Evolutionary conservation across 352 stramenopile genomes (phyloP), one percentile per base, ranked within the genome.

Genomic region (Phytophthora cryptogea): DNA sequence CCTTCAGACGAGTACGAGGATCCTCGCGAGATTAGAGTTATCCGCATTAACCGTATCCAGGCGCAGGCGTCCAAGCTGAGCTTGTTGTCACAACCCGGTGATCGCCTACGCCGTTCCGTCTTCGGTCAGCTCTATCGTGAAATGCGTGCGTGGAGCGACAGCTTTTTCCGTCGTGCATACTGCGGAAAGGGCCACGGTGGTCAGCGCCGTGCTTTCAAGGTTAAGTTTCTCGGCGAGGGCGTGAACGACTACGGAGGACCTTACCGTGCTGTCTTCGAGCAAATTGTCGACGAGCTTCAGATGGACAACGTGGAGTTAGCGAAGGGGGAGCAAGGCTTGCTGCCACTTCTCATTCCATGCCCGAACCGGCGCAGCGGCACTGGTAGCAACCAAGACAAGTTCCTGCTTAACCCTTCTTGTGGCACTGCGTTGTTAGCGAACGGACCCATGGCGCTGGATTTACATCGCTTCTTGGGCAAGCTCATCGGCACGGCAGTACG

Each of bases 1-100:
- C 97, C 97, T 42, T 96, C 97, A 37, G 98, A 99, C 63, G 97
- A 99, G 63, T 99, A 99, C 70, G 97, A 99, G 72, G 83, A 98
- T 27, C 97, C 98, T 13, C 89, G 97, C 28, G 97, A 99, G 68
- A 98, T 99, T 61, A 86, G 96, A 14, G 97, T 97, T 36, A 96
- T 99, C 42, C 88, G 94, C 32, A 95, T 99, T 32, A 99, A 99
- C 70, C 90, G 97, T 28, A 94, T 99, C 42, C 96, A 96, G 57
- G 91, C 92, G 0, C 88, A 96, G 53, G 71, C 86, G 4, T 88
- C 86, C 8, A 94, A 94, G 50, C 63, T 98, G 45, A 96, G 94
- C 40, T 68, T 93, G 54, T 68, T 95, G 30, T 85, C 90, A 0
- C 95, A 98, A 57, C 78, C 89, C 4, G 83, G 78, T 30, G 90